Evolutionary conservation across 2,329 filamentous ascomycete species (phyloP).

Genomic region (Tolypocladium ophioglossoides): DNA sequence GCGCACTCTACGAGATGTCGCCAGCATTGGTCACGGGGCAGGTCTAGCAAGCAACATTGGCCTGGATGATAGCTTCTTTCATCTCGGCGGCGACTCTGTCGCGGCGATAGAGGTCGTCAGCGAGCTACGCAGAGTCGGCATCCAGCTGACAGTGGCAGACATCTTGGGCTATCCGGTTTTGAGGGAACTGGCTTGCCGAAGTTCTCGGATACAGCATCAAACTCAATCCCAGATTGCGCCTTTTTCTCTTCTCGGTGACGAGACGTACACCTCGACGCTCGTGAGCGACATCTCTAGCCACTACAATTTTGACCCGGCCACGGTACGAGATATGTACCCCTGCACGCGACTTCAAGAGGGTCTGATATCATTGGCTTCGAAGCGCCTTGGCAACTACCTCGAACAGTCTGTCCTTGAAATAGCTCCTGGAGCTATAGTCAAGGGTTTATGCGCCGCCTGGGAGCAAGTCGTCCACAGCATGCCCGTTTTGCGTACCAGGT

Average conservation of each 20-base stretch:
- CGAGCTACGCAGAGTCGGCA: slow-evolving; percentile 4
- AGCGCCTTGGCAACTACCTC: background rate
- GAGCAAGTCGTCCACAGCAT: background rate
- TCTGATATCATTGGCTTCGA: background rate
- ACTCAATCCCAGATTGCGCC: too few species aligned
- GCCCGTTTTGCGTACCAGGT: background rate
- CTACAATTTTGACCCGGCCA: too few species aligned
- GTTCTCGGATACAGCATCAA: too few species aligned
- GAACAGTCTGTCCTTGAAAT: background rate
- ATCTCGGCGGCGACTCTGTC: slow-evolving; percentile 18
- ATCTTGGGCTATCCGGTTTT: slow-evolving; percentile 11
- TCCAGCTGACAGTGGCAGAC: slow-evolving; percentile 9
- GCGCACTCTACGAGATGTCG: too few species aligned
- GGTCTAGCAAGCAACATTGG: too few species aligned
- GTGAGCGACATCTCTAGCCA: too few species aligned
- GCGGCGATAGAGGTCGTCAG: slow-evolving; percentile 12
- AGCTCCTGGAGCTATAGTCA: background rate
- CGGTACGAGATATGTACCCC: too few species aligned
- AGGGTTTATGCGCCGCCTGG: background rate
- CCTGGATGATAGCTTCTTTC: slow-evolving; percentile 14
- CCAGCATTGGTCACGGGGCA: too few species aligned
- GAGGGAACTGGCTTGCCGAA: background rate
- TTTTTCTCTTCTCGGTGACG: too few species aligned
- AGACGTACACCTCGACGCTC: too few species aligned
- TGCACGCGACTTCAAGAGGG: background rate